phyloP scores from a whole-genome alignment of 2,329 filamentous ascomycete species.

The Colletotrichum tropicicola region DNA sequence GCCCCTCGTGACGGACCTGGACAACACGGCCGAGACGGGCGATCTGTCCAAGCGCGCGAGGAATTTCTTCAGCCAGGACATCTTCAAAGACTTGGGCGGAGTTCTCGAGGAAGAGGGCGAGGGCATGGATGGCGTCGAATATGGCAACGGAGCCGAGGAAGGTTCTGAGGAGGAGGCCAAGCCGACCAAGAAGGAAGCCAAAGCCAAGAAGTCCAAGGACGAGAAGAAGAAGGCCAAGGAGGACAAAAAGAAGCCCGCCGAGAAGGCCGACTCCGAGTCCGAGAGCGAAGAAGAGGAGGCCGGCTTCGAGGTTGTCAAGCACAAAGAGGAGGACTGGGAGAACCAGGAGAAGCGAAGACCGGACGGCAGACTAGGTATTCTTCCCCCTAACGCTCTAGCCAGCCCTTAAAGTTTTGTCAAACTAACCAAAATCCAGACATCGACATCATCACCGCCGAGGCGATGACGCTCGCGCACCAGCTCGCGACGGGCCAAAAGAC shows the following conservation, averaged over 20 bases:
- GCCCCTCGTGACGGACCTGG: slow-evolving; percentile 47
- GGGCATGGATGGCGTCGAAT: slow-evolving; percentile 42
- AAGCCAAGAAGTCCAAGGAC: slow-evolving; percentile 34
- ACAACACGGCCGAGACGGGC: slow-evolving; percentile 54
- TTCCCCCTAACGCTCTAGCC: neutral
- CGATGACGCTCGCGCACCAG: slow-evolving; percentile 95
- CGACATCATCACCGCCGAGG: slow-evolving; percentile 98
- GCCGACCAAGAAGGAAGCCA: slow-evolving; percentile 36
- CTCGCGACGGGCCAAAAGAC: slow-evolving; percentile 88
- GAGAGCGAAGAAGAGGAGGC: slow-evolving; percentile 51
- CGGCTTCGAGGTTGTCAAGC: slow-evolving; percentile 71
- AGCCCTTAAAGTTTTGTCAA: neutral
- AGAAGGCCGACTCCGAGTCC: slow-evolving; percentile 35
- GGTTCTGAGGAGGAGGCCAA: slow-evolving; percentile 23
- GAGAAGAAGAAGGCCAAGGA: slow-evolving; percentile 45
- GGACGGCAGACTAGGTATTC: slow-evolving; percentile 69
- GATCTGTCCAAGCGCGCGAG: slow-evolving; percentile 86
- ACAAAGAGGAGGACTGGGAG: slow-evolving; percentile 70
- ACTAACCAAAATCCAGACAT: slow-evolving; percentile 70
- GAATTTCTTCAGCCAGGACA: slow-evolving; percentile 92
- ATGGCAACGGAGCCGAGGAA: slow-evolving; percentile 28
- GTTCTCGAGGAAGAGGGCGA: slow-evolving; percentile 64
- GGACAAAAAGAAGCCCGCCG: slow-evolving; percentile 51
- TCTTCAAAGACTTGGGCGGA: slow-evolving; percentile 85
- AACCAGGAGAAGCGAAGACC: slow-evolving; percentile 68